phyloP scores from a whole-genome alignment of 1,139 yeast species.

The Diutina pseudorugosa region DNA sequence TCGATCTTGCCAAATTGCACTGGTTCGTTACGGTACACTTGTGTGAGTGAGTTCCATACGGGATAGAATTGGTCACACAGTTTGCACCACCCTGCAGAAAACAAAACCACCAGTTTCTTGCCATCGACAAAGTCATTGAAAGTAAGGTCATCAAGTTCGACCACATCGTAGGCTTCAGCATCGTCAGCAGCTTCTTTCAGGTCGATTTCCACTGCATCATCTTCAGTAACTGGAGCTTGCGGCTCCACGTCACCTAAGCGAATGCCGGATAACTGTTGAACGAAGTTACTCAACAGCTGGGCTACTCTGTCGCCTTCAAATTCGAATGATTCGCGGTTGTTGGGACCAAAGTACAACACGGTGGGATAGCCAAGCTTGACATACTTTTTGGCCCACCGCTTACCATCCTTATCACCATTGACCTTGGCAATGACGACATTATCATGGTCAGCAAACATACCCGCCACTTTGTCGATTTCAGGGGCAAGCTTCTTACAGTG shows the following conservation, averaged over 20 bases:
- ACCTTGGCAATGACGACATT: slow-evolving; percentile 45
- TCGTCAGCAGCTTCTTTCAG: slow-evolving; percentile 25
- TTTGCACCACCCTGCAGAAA: slow-evolving; percentile 28
- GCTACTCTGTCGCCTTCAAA: slow-evolving; percentile 38
- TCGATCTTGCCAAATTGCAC: slow-evolving; percentile 37
- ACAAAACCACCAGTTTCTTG: slow-evolving; percentile 17
- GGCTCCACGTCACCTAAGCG: slow-evolving; percentile 11
- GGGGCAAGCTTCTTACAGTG: slow-evolving; percentile 66
- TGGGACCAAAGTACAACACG: slow-evolving; percentile 41
- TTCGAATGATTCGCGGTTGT: slow-evolving; percentile 32
- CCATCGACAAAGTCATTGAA: neutral
- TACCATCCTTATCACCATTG: slow-evolving; percentile 55
- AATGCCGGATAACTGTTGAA: slow-evolving; percentile 23
- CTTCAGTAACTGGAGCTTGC: slow-evolving; percentile 6
- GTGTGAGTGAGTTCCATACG: slow-evolving; percentile 22
- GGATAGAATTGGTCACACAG: slow-evolving; percentile 18
- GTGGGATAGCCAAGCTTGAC: slow-evolving; percentile 57
- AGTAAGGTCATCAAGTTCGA: slow-evolving; percentile 7
- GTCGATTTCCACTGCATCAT: slow-evolving; percentile 12
- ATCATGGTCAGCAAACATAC: slow-evolving; percentile 30
- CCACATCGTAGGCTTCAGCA: slow-evolving; percentile 15
- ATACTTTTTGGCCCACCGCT: slow-evolving; percentile 41
- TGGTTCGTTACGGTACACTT: slow-evolving; percentile 15
- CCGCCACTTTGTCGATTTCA: slow-evolving; percentile 46
- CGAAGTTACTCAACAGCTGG: slow-evolving; percentile 33